Evolutionary conservation across 139 green algal genomes (phyloP).

Genomic region (Coccomyxa sp.): DNA sequence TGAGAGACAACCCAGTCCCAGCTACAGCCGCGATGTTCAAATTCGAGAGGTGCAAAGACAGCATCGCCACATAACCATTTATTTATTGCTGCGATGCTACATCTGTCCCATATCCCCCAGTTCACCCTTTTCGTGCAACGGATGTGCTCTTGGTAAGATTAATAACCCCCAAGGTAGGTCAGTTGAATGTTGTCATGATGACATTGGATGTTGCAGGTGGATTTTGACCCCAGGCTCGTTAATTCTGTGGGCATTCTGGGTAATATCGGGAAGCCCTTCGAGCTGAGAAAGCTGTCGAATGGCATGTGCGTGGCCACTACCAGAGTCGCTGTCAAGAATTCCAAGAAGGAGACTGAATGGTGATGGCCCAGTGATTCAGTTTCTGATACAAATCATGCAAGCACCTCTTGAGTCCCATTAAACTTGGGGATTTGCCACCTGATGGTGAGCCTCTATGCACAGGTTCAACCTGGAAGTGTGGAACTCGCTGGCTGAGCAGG

Average conservation of each 20-base stretch:
- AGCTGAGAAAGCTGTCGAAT: neutral
- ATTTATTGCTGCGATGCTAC: too few species aligned
- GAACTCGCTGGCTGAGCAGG: neutral
- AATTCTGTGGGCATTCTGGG: neutral
- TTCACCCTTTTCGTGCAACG: too few species aligned
- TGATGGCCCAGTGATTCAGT: neutral
- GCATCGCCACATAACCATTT: too few species aligned
- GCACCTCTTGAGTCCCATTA: neutral
- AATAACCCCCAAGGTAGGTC: too few species aligned
- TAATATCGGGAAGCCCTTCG: neutral
- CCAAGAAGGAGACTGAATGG: neutral
- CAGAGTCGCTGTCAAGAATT: neutral
- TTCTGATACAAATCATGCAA: neutral
- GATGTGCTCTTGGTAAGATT: too few species aligned
- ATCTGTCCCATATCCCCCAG: too few species aligned
- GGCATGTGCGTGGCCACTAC: neutral
- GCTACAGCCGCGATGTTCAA: too few species aligned
- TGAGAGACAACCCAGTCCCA: too few species aligned
- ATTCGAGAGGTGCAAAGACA: too few species aligned
- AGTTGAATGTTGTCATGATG: too few species aligned
- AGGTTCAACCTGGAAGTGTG: neutral
- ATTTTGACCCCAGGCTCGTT: neutral
- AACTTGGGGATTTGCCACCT: neutral
- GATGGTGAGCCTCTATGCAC: neutral
- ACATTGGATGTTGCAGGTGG: neutral